These are phyloP conservation scores for Ceriops tagal DNA, from an alignment of 345 rosid species.

Conservation along the genomic window DNA sequence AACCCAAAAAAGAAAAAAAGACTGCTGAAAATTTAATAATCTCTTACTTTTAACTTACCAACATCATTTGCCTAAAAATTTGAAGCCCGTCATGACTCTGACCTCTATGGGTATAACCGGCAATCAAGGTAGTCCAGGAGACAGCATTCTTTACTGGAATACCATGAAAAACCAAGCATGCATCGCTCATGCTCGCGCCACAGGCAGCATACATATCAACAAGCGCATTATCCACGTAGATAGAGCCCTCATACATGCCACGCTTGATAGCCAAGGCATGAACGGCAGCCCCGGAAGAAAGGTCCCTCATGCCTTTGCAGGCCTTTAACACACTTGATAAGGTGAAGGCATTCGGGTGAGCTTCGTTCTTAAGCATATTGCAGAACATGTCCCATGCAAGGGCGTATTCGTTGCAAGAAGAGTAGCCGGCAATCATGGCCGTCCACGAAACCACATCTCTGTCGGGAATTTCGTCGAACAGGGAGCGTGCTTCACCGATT, in stretches of 20 bases:
- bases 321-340: slow-evolving; percentile 67
- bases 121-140: slow-evolving; percentile 77
- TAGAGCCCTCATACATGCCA: slow-evolving; percentile 50
- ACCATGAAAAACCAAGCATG: slow-evolving; percentile 50
- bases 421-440: slow-evolving; percentile 54
- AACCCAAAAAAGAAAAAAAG: background rate
- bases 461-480: slow-evolving; percentile 70
- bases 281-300: slow-evolving; percentile 50
- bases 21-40: background rate
- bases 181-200: slow-evolving; percentile 50
- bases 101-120: slow-evolving; percentile 78
- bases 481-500: slow-evolving; percentile 37
- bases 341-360: slow-evolving; percentile 57
- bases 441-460: slow-evolving; percentile 82
- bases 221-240: slow-evolving; percentile 64
- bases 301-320: slow-evolving; percentile 58
- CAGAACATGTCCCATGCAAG: slow-evolving; percentile 60
- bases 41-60: slow-evolving; percentile 34
- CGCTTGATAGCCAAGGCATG: slow-evolving; percentile 63
- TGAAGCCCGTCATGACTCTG: slow-evolving; percentile 57
- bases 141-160: slow-evolving; percentile 57
- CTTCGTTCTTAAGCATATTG: slow-evolving; percentile 48
- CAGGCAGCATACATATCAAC: slow-evolving; percentile 75
- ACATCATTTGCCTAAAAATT: slow-evolving; percentile 61
- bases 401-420: slow-evolving; percentile 38